Evolutionary conservation across 495 filamentous ascomycete genomes (phyloP).

Genomic region (Lichina pygmaea): DNA sequence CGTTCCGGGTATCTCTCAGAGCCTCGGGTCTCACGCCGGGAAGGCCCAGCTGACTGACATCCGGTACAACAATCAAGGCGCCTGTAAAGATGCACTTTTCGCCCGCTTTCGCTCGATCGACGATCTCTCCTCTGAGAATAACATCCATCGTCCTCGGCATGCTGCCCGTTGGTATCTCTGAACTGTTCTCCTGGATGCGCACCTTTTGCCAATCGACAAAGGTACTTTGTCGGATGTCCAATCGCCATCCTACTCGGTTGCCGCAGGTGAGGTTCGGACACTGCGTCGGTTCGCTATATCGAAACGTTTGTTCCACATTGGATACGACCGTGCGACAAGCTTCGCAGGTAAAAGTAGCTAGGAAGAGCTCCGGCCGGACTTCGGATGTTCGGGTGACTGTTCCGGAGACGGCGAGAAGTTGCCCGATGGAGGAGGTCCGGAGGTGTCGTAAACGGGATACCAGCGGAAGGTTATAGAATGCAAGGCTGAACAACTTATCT

Average conservation of each 20-base stretch:
- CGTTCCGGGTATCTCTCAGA: slow-evolving; percentile 52
- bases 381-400: slow-evolving; percentile 93
- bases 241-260: slow-evolving; percentile 71
- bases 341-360: slow-evolving; percentile 85
- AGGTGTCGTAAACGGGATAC: slow-evolving; percentile 74
- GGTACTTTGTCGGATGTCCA: slow-evolving; percentile 89
- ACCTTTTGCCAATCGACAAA: slow-evolving; percentile 99
- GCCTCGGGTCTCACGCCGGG: slow-evolving; percentile 67
- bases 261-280: slow-evolving; percentile 81
- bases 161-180: slow-evolving; percentile 91
- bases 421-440: slow-evolving; percentile 73
- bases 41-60: slow-evolving; percentile 83
- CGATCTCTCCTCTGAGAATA: slow-evolving; percentile 92
- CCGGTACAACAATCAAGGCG: slow-evolving; percentile 83
- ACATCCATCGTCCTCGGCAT: slow-evolving; percentile 98
- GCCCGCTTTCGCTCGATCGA: slow-evolving; percentile 86
- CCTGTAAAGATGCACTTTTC: slow-evolving; percentile 97
- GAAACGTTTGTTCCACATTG: slow-evolving; percentile 92
- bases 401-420: slow-evolving; percentile 79
- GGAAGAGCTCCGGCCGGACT: slow-evolving; percentile 74
- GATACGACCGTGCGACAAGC: slow-evolving; percentile 51
- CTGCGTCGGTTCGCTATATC: slow-evolving; percentile 87
- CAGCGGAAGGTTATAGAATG: slow-evolving; percentile 92
- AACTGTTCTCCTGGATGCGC: slow-evolving; percentile 87
- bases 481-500: slow-evolving; percentile 81